A percentile compares a stretch with the other conserved stretches of the same genome.
Evolutionary conservation across 306 rosid genomes (phyloP).

Genomic region (Dryas drummondii): DNA sequence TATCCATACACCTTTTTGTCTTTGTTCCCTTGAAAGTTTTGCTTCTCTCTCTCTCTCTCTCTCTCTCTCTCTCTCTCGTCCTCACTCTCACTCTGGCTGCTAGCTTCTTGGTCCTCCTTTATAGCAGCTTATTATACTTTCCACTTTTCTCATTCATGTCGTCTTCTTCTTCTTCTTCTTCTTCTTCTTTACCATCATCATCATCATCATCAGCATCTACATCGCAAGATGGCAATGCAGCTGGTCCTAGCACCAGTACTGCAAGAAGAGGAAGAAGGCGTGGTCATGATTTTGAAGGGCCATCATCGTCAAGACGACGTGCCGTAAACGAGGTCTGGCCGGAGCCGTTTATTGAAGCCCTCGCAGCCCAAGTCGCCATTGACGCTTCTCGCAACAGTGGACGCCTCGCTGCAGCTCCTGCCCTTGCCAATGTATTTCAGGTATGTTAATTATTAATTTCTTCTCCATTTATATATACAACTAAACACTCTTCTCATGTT

Average conservation of each 20-base stretch:
- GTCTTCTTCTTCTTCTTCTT: slow-evolving; percentile 48
- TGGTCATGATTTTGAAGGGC: slow-evolving; percentile 38
- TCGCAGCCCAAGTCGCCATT: slow-evolving; percentile 69
- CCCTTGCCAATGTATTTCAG: slow-evolving; percentile 73
- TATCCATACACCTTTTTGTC: too few species aligned
- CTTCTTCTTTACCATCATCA: slow-evolving; percentile 23
- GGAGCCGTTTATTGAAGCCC: slow-evolving; percentile 58
- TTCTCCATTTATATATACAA: too few species aligned
- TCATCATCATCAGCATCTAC: slow-evolving; percentile 42
- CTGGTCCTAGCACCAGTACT: slow-evolving; percentile 33
- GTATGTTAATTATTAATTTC: slow-evolving; percentile 27
- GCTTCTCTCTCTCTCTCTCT: too few species aligned
- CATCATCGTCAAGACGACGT: slow-evolving; percentile 79
- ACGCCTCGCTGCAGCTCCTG: slow-evolving; percentile 62
- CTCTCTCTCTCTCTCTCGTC: too few species aligned
- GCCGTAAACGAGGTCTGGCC: slow-evolving; percentile 61
- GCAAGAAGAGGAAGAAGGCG: slow-evolving; percentile 23
- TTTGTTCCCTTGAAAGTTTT: too few species aligned
- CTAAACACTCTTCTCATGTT: too few species aligned
- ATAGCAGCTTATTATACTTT: neutral
- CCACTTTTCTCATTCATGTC: slow-evolving; percentile 34
- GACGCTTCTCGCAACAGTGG: slow-evolving; percentile 58
- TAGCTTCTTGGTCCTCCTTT: slow-evolving; percentile 19
- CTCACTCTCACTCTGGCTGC: too few species aligned
- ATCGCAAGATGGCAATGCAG: slow-evolving; percentile 26